Evolutionary conservation across 2,329 filamentous ascomycete species (phyloP).

Genomic region (Sarocladiaceae sp.): DNA sequence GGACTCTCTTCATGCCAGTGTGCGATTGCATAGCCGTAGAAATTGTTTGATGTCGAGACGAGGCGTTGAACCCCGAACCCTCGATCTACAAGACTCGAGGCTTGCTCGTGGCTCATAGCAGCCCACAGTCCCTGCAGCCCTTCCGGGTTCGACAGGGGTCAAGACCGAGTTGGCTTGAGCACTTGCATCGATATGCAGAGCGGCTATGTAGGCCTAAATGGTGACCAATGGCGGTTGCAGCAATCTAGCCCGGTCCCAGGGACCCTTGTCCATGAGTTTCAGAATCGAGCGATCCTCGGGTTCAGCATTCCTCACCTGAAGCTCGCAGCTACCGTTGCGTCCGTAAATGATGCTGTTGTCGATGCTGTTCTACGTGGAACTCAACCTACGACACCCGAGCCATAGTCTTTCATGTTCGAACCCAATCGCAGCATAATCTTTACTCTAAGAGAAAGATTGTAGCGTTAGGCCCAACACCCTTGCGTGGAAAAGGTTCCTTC

Average conservation of each 20-base stretch:
- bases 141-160: constrained; percentile 17
- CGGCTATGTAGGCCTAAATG: constrained; percentile 35
- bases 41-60: too few species aligned
- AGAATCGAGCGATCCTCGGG: constrained; percentile 14
- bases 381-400: too few species aligned
- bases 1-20: too few species aligned
- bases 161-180: constrained; percentile 28
- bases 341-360: not conserved
- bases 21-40: too few species aligned
- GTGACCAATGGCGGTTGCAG: constrained; percentile 26
- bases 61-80: not conserved
- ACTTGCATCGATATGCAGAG: constrained; percentile 37
- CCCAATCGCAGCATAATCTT: too few species aligned
- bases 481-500: not conserved
- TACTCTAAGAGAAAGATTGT: too few species aligned
- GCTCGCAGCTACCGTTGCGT: not conserved
- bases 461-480: too few species aligned
- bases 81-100: not conserved
- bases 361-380: not conserved
- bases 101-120: not conserved
- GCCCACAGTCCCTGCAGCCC: constrained; percentile 24
- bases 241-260: constrained; percentile 21
- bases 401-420: too few species aligned
- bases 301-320: constrained; percentile 8
- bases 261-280: constrained; percentile 22